These are phyloP conservation scores for Barbatosphaeria neglecta DNA, from an alignment of 495 filamentous ascomycete species.

Conservation along the genomic window DNA sequence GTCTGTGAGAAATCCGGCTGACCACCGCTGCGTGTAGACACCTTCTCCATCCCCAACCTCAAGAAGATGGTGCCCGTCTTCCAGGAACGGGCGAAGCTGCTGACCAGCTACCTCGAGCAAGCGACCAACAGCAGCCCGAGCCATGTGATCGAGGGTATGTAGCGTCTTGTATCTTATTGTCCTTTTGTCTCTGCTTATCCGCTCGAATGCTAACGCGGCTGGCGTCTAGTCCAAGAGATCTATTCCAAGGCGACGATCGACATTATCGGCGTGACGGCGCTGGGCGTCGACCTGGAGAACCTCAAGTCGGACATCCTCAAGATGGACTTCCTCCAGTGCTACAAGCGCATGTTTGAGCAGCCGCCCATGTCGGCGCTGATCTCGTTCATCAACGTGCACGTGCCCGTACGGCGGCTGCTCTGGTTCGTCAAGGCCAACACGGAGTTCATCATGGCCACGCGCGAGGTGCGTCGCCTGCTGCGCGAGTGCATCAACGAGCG, in stretches of 20 bases:
- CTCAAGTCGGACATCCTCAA: conserved; percentile 30
- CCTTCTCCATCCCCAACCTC: conserved; percentile 12
- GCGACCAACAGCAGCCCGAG: conserved; percentile 1
- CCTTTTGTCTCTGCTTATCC: not conserved
- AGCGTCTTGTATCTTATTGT: no score
- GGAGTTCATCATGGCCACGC: conserved; percentile 8
- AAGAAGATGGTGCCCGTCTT: conserved; percentile 13
- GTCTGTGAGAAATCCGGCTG: no score
- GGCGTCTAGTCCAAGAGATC: conserved; percentile 3
- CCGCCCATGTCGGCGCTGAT: conserved; percentile 12
- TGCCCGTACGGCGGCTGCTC: conserved; percentile 12
- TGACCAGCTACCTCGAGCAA: conserved; percentile 1
- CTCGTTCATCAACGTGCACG: conserved; percentile 9
- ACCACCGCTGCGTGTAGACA: not conserved
- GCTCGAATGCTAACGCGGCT: not conserved
- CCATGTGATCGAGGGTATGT: conserved; percentile 9
- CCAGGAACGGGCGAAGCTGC: conserved; percentile 6
- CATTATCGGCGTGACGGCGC: conserved; percentile 55
- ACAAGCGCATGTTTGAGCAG: conserved; percentile 16
- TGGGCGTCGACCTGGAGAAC: conserved; percentile 55
- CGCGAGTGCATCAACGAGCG: conserved; percentile 6
- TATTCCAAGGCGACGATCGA: conserved; percentile 42
- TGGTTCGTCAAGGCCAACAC: conserved; percentile 12
- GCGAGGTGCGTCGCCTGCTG: conserved; percentile 4
- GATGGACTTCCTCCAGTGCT: conserved; percentile 10